Percentiles rank a stretch among this genome's conserved stretches.
Conservation (phyloP, 345 rosid species). For the Camelina neglecta region DNA sequence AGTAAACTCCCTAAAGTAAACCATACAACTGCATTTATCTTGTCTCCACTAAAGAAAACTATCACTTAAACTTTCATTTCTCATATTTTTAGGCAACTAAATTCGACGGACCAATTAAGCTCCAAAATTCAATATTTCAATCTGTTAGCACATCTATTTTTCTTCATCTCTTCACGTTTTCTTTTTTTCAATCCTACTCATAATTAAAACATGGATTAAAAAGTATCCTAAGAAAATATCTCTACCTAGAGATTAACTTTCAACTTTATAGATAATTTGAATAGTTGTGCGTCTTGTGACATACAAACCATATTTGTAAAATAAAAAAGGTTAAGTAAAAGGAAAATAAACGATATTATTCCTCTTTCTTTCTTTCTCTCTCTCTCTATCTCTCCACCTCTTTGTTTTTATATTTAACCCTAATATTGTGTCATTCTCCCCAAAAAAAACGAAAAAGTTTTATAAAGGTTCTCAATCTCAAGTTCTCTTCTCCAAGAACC, state of each 20-base stretch:
- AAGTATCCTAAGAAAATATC: not conserved
- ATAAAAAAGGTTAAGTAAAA: not conserved
- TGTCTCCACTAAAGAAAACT: not conserved
- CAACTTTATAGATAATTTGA: conserved; percentile 5
- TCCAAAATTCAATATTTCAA: conserved; percentile 23
- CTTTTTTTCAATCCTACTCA: not conserved
- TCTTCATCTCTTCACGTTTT: conserved; percentile 4
- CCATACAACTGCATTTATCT: not conserved
- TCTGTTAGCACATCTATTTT: conserved; percentile 1
- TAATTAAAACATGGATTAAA: not conserved
- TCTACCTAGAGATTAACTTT: not conserved
- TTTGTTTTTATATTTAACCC: conserved; percentile 38
- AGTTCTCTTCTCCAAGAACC: conserved; percentile 27
- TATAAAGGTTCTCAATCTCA: conserved; percentile 40
- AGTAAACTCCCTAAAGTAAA: not conserved
- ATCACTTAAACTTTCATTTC: not conserved
- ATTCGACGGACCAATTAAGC: conserved; percentile 9
- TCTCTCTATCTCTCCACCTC: conserved; percentile 16
- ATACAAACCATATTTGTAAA: conserved; percentile 16
- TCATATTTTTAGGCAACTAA: not conserved
- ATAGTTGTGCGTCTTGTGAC: conserved; percentile 35
- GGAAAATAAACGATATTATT: not conserved
- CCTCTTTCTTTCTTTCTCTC: not conserved
- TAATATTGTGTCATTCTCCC: conserved; percentile 28
- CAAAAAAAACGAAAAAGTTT: conserved; percentile 9